A percentile compares a stretch with the other conserved stretches of the same genome.
phyloP scores from a whole-genome alignment of 2,329 filamentous ascomycete species.

The Cyphellophora attinorum region DNA sequence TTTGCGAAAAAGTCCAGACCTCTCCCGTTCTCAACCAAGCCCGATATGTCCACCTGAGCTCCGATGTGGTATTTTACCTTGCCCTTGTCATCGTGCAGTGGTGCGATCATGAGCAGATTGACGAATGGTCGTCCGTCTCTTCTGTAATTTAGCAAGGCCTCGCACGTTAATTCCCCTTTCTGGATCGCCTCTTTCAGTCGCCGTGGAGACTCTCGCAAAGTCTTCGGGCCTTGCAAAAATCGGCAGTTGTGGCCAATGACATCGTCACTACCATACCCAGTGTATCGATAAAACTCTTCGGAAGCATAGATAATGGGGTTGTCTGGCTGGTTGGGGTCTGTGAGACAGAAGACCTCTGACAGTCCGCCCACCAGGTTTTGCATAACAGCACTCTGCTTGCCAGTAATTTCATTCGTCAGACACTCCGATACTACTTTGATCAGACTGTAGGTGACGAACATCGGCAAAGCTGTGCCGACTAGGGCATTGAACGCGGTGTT shows the following conservation, averaged over 20 bases:
- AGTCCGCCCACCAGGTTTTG: constrained; percentile 30
- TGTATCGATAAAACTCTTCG: constrained; percentile 35
- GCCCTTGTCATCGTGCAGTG: constrained; percentile 22
- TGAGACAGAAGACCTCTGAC: constrained; percentile 36
- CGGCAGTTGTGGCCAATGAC: constrained; percentile 35
- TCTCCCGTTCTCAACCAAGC: constrained; percentile 20
- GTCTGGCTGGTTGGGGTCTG: constrained; percentile 32
- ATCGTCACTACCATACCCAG: constrained; percentile 33
- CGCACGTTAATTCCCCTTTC: constrained; percentile 31
- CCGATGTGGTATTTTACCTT: constrained; percentile 23
- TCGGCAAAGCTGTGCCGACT: constrained; percentile 31
- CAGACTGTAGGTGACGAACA: constrained; percentile 31
- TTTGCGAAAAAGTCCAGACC: constrained; percentile 20
- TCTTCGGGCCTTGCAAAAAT: constrained; percentile 34
- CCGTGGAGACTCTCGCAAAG: constrained; percentile 23
- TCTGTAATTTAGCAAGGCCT: constrained; percentile 34
- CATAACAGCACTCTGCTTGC: constrained; percentile 29
- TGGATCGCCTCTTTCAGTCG: constrained; percentile 27
- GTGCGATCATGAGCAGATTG: constrained; percentile 23
- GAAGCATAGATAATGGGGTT: constrained; percentile 38
- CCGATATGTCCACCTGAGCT: constrained; percentile 23
- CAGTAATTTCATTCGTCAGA: constrained; percentile 34
- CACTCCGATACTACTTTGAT: constrained; percentile 31
- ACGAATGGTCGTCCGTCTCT: constrained; percentile 24
- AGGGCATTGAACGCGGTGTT: constrained; percentile 24